Percentiles rank a stretch among this genome's conserved stretches.
Evolutionary conservation across 2,329 filamentous ascomycete genomes (phyloP).

Genomic region (Talaromyces sp.): DNA sequence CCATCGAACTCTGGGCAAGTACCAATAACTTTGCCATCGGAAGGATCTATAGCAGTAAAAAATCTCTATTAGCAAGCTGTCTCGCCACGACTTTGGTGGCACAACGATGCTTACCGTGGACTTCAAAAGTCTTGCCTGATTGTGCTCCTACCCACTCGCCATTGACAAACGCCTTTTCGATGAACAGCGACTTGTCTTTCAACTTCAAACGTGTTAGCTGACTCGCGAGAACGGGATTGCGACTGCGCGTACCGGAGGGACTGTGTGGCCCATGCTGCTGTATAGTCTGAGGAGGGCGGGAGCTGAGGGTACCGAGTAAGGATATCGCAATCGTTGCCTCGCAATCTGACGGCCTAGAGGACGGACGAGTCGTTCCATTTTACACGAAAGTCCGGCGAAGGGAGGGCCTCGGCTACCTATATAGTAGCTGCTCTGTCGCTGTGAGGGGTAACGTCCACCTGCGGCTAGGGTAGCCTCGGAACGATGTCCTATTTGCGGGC

Average conservation of each 20-base stretch:
- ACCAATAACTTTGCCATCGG: conserved; percentile 74
- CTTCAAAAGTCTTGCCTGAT: conserved; percentile 88
- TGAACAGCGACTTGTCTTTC: conserved; percentile 75
- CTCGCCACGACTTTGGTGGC: neutral
- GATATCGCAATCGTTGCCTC: conserved; percentile 29
- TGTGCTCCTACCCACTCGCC: conserved; percentile 84
- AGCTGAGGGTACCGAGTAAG: conserved; percentile 28
- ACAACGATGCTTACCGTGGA: conserved; percentile 52
- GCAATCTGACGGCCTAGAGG: conserved; percentile 32
- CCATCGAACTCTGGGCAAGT: conserved; percentile 75
- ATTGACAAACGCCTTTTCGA: conserved; percentile 80
- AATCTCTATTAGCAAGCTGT: neutral
- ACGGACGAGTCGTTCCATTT: conserved; percentile 32
- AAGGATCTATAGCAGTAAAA: conserved; percentile 58
- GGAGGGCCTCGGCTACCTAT: neutral
- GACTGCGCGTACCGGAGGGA: conserved; percentile 31
- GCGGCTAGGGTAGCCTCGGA: neutral
- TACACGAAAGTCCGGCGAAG: neutral
- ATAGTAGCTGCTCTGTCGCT: neutral
- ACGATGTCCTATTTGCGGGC: neutral
- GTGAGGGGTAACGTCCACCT: conserved; percentile 6
- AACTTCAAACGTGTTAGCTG: conserved; percentile 45
- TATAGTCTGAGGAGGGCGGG: conserved; percentile 28
- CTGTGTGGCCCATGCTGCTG: conserved; percentile 38
- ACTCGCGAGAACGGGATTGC: neutral